Evolutionary conservation across 2,329 filamentous ascomycete species (phyloP).

Genomic region (Diaporthe citrichinensis): DNA sequence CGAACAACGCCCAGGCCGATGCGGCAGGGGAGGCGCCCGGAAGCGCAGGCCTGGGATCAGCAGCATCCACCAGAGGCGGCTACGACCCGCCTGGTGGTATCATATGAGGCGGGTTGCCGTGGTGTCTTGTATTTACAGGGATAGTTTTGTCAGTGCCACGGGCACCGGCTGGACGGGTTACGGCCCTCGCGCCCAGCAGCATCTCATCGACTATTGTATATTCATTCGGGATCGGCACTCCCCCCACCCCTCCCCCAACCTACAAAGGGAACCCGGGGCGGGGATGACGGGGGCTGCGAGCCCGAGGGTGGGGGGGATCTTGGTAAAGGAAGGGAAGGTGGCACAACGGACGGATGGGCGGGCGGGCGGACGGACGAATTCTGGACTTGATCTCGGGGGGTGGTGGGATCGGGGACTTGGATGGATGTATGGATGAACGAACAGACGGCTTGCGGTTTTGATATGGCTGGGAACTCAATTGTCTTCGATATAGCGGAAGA

Average conservation of each 20-base stretch:
- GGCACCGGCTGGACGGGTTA: background rate
- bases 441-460: constrained; percentile 17
- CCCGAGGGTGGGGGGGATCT: constrained; percentile 13
- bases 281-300: background rate
- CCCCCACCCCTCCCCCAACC: background rate
- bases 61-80: constrained; percentile 58
- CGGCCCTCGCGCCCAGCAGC: background rate
- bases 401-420: background rate
- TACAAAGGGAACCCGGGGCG: background rate
- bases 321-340: constrained; percentile 5
- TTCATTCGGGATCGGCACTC: background rate
- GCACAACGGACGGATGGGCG: constrained; percentile 18
- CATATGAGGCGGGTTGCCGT: constrained; percentile 56
- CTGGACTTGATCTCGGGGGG: constrained; percentile 7
- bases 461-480: constrained; percentile 20
- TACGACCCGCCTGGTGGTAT: constrained; percentile 74
- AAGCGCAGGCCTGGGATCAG: constrained; percentile 64
- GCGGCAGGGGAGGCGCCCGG: constrained; percentile 61
- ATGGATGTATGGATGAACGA: constrained; percentile 17
- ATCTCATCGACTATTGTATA: constrained; percentile 21
- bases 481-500: constrained; percentile 32
- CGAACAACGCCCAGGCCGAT: constrained; percentile 67
- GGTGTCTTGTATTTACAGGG: background rate
- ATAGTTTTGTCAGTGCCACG: background rate
- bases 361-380: background rate